phyloP scores from a whole-genome alignment of 2,329 filamentous ascomycete genomes.

The Cercospora canescens region DNA sequence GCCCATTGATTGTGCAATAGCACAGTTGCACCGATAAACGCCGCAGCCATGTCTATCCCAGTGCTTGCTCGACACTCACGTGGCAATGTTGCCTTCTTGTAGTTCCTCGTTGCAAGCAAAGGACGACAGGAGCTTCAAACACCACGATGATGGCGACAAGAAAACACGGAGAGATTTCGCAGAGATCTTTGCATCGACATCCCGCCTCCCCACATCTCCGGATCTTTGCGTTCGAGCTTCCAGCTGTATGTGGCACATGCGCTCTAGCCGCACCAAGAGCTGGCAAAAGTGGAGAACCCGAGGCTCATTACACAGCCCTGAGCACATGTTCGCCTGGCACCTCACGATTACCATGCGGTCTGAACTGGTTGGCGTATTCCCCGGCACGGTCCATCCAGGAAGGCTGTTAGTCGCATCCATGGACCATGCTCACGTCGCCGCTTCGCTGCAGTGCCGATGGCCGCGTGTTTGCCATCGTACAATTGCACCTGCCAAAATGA shows the following conservation, averaged over 20 bases:
- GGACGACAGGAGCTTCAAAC: neutral
- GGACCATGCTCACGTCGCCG: neutral
- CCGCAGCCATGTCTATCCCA: neutral
- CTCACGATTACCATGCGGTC: neutral
- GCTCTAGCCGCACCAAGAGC: neutral
- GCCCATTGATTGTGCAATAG: slow-evolving; percentile 2
- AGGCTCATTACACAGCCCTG: neutral
- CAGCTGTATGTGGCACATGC: neutral
- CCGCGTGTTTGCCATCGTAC: neutral
- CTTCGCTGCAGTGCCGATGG: neutral
- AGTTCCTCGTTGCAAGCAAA: neutral
- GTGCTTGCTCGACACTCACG: neutral
- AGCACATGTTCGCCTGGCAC: slow-evolving; percentile 4
- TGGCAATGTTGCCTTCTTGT: neutral
- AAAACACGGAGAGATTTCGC: neutral
- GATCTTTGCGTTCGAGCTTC: neutral
- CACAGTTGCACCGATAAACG: neutral
- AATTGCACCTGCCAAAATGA: neutral
- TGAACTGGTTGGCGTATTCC: neutral
- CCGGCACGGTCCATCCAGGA: neutral
- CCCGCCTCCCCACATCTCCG: neutral
- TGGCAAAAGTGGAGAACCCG: neutral
- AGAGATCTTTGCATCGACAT: neutral
- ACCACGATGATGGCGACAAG: neutral
- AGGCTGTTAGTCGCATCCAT: neutral